Evolutionary conservation across 345 rosid genomes (phyloP).

Genomic region (Kernera saxatilis): DNA sequence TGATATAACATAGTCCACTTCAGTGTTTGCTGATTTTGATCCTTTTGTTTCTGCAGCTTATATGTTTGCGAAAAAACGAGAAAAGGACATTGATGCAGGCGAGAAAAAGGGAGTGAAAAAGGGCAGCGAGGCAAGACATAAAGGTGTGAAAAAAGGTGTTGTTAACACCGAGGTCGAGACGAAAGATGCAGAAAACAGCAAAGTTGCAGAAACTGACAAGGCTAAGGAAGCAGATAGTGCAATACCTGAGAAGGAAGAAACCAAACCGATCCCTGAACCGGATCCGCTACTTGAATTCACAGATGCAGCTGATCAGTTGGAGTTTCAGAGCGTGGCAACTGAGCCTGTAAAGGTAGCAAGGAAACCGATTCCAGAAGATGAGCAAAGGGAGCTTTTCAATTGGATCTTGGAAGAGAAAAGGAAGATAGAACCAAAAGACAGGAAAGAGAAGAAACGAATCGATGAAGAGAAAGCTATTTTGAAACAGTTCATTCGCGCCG

Average conservation of each 20-base stretch:
- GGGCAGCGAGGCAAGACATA: neutral
- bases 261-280: neutral
- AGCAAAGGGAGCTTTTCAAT: slow-evolving; percentile 62
- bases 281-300: slow-evolving; percentile 23
- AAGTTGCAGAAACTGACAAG: slow-evolving; percentile 3
- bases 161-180: slow-evolving; percentile 21
- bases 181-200: slow-evolving; percentile 28
- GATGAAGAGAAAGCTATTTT: slow-evolving; percentile 69
- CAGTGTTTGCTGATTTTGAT: slow-evolving; percentile 9
- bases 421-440: slow-evolving; percentile 47
- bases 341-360: slow-evolving; percentile 32
- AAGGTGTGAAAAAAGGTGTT: slow-evolving; percentile 27
- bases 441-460: slow-evolving; percentile 42
- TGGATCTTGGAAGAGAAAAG: slow-evolving; percentile 82
- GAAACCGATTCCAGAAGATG: slow-evolving; percentile 59
- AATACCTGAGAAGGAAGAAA: slow-evolving; percentile 19
- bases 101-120: slow-evolving; percentile 16
- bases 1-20: neutral
- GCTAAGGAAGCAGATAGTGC: slow-evolving; percentile 22
- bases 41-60: slow-evolving; percentile 44
- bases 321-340: slow-evolving; percentile 12
- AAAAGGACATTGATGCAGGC: slow-evolving; percentile 31
- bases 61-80: slow-evolving; percentile 49
- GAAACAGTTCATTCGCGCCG: slow-evolving; percentile 52
- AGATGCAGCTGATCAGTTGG: slow-evolving; percentile 14